Conservation (phyloP, 73 alveolate species). For the Durusdinium trenchii region DNA sequence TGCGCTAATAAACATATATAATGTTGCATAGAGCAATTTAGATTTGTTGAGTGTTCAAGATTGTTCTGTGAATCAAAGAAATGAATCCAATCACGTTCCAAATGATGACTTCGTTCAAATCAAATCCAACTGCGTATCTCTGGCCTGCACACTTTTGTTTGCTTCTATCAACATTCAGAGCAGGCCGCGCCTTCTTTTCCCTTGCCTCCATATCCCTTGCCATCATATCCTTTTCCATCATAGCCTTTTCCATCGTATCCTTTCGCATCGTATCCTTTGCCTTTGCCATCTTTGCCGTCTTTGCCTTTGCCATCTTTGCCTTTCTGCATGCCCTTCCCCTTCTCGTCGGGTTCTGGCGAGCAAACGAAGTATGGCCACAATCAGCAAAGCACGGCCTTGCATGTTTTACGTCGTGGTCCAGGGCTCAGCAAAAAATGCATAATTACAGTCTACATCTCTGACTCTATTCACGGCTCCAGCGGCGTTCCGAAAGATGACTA, state of each 20-base stretch:
- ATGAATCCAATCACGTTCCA: too few species aligned
- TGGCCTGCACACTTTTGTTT: neutral
- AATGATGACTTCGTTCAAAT: too few species aligned
- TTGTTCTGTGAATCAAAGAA: too few species aligned
- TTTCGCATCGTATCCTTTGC: neutral
- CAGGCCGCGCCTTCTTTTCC: constrained; percentile 24
- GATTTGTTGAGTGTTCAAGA: too few species aligned
- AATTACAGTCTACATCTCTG: too few species aligned
- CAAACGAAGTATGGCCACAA: neutral
- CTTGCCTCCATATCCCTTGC: constrained; percentile 37
- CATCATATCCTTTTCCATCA: constrained; percentile 32
- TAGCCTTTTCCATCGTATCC: constrained; percentile 35
- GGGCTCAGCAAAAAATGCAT: neutral
- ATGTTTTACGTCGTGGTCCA: neutral
- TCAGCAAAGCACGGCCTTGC: neutral
- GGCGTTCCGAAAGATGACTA: too few species aligned
- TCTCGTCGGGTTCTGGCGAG: constrained; percentile 50
- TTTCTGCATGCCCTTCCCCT: constrained; percentile 38
- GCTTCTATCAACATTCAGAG: neutral
- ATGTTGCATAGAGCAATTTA: too few species aligned
- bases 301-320: constrained; percentile 22
- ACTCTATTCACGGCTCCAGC: too few species aligned
- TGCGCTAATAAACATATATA: too few species aligned
- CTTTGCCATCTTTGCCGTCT: neutral
- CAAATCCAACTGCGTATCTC: too few species aligned